Conservation (phyloP, 2,329 filamentous ascomycete species). For the Neofusicoccum laricinum region DNA sequence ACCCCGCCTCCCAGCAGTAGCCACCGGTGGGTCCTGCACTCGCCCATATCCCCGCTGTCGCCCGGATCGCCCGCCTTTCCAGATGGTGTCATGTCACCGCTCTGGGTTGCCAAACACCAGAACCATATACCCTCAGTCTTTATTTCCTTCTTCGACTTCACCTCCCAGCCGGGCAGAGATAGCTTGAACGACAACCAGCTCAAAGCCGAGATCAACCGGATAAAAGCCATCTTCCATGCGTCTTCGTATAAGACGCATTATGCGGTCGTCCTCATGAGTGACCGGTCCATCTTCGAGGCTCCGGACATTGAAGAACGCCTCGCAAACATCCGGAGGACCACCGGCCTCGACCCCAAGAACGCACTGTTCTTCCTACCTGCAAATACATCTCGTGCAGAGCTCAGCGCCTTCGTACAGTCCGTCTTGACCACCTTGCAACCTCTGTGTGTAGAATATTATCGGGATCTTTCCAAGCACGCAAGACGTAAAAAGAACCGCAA, state of each 20-base stretch:
- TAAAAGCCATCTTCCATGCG: conserved; percentile 65
- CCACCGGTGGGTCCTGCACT: conserved; percentile 65
- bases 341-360: conserved; percentile 76
- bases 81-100: conserved; percentile 77
- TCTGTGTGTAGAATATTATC: conserved; percentile 81
- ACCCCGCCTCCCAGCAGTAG: conserved; percentile 52
- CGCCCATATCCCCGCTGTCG: conserved; percentile 85
- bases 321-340: conserved; percentile 73
- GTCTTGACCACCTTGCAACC: conserved; percentile 72
- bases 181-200: conserved; percentile 82
- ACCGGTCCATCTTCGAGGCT: conserved; percentile 59
- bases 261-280: conserved; percentile 73
- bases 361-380: conserved; percentile 79
- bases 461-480: conserved; percentile 88
- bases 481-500: conserved; percentile 83
- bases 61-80: conserved; percentile 81
- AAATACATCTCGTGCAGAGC: conserved; percentile 66
- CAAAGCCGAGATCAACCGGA: conserved; percentile 78
- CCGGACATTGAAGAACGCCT: conserved; percentile 72
- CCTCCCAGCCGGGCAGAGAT: conserved; percentile 68
- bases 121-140: conserved; percentile 76
- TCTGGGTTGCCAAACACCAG: conserved; percentile 90
- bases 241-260: conserved; percentile 77
- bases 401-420: conserved; percentile 70
- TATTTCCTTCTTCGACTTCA: conserved; percentile 76